Evolutionary conservation across 208 protist genomes (phyloP), one percentile per base, ranked within the genome.

Genomic region (Wallacemonas collosoma): DNA sequence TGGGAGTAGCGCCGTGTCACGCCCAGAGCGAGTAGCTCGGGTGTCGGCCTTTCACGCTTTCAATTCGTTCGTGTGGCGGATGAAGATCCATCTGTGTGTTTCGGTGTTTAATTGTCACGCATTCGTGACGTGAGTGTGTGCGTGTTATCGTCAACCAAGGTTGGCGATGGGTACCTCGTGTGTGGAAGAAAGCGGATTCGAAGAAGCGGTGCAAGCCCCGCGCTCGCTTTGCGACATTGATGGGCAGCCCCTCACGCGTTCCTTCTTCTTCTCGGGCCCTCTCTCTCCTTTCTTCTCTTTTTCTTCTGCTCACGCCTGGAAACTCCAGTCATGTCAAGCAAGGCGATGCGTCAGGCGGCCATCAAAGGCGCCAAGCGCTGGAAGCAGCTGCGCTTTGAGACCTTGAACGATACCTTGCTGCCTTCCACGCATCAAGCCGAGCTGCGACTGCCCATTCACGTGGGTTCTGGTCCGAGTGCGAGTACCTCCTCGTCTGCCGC

Each of bases 361-460:
- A 58, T 40, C 12, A 72, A 73, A 6, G 75, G 77, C 5, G 72
- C 78, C 15, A 68, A 71, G 15, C 72, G 73, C 3, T 88, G 82
- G 82, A 70, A 73, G 17, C 61, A 77, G 36, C 40, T 88, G 44
- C 69, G 62, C 41, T 80, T 84, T 57, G 60, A 65, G 38, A 68
- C 75, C 26, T 61, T 88, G 14, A 63, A 72, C 38, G 45, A 72
- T 17, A 62, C 66, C 7, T 35, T 65, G 41, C 63, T 88, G 62
- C 9, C 54, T n/a, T 72, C 77, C 8, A 39, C 73, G 12, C 48
- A 68, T 38, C 53, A 15, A 11, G 71, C 72, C 8, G 47, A 68
- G 12, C 39, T 81, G 2, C 15, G 62, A 9, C 57, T 81, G 40
- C 76, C 76, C 40, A 38, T 79, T 43, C 17, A 56, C 7, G 69